Evolutionary conservation across 2,329 filamentous ascomycete species (phyloP).

Genomic region (Neopestalotiopsis clavispora): DNA sequence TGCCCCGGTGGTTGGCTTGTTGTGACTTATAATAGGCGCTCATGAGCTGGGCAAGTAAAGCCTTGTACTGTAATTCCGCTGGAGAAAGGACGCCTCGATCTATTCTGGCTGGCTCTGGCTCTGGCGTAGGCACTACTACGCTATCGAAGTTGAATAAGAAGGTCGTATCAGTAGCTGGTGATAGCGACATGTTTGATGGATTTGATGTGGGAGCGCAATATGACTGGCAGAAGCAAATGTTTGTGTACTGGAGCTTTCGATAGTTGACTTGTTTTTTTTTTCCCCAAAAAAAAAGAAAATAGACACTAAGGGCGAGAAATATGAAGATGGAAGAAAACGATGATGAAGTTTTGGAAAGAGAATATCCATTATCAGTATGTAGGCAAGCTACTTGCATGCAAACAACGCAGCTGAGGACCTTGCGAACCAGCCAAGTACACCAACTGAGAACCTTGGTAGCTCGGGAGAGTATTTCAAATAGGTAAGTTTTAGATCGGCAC

Average conservation of each 20-base stretch:
- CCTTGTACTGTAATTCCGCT: conserved; percentile 1
- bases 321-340: too few relatives aligned
- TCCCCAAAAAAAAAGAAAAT: too few relatives aligned
- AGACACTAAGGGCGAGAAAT: too few relatives aligned
- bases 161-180: not conserved
- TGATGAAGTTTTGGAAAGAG: not conserved
- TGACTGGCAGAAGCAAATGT: too few relatives aligned
- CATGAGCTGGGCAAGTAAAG: not conserved
- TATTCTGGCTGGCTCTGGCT: not conserved
- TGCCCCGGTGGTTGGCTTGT: not conserved
- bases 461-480: not conserved
- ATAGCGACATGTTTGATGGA: not conserved
- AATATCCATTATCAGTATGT: not conserved
- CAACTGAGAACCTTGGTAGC: not conserved
- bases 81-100: not conserved
- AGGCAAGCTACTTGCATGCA: not conserved
- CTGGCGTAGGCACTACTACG: not conserved
- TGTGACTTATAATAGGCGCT: not conserved
- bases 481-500: not conserved
- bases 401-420: not conserved
- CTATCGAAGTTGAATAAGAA: not conserved
- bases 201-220: not conserved
- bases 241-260: too few relatives aligned
- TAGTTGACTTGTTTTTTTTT: too few relatives aligned
- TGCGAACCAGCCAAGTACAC: not conserved